Base-by-base conservation (phyloP, 2,329 filamentous ascomycete species). In the Penicillium sp. region DNA sequence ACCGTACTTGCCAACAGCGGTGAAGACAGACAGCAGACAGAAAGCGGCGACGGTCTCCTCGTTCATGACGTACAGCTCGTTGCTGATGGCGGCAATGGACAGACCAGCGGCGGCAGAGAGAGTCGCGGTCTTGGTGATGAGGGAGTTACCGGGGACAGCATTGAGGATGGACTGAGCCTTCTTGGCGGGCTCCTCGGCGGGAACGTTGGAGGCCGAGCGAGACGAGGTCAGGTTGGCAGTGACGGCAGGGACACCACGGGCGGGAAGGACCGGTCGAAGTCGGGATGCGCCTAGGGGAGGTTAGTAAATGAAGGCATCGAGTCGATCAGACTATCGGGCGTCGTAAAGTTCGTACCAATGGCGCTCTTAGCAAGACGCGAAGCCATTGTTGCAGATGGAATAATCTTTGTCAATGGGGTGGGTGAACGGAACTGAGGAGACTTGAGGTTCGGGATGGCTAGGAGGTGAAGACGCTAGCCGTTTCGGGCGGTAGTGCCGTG, bases 21-120 rank as follows among this genome's bases (percentile, higher is more conserved):
- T 88, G 88, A 96, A 99, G 74, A 97, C 90, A 75, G 88, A 91
- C 73, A 97, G 82, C 70, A 99, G 83, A 77, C 89, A 94, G 80
- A 99, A 85, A 65, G 90, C 90, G 72, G 96, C 90, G 74, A 99
- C 89, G 61, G 92, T 89, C 83, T 99, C 94, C 84, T 99, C 94
- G 82, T 99, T 99, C 80, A 99, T 84, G 75, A 99, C 92, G 80
- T 97, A 97, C 83, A 97, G 92, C 86, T 99, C 94, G 81, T 96
- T 99, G 87, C 90, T 95, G 80, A 99, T 92, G 72, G 92, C 94
- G 75, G 94, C 96, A 77, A 96, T 85, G 71, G 90, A 92, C 68
- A 96, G 79, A 80, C 89, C 93, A 71, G 94, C 90, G 63, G 88
- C 88, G 69, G 91, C 92, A 73, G 93, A 97, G 71, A 99, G 88